Evolutionary conservation across 768 basidiomycete genomes (phyloP).

Genomic region (Lenzites betulinus): DNA sequence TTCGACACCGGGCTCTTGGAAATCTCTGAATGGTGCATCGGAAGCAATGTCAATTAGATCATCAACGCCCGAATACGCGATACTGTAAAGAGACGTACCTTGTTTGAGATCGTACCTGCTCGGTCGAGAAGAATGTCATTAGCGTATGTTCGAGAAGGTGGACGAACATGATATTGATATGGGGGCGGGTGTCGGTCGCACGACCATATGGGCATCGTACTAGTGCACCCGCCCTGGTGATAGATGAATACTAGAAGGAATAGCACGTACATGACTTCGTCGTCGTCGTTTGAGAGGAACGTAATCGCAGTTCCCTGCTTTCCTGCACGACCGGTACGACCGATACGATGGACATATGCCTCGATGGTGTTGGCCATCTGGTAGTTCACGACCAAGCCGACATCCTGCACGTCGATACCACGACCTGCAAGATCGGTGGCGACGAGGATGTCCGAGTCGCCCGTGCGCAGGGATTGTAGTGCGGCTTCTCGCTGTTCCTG

Average conservation of each 20-base stretch:
- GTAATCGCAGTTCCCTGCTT: slow-evolving; percentile 94
- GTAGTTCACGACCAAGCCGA: slow-evolving; percentile 94
- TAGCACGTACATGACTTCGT: slow-evolving; percentile 87
- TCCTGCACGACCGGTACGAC: slow-evolving; percentile 97
- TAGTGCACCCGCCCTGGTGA: background rate
- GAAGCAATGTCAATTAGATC: slow-evolving; percentile 3
- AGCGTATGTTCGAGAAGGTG: slow-evolving; percentile 8
- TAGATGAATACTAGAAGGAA: slow-evolving; percentile 6
- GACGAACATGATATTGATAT: background rate
- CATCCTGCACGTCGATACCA: slow-evolving; percentile 98
- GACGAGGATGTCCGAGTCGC: slow-evolving; percentile 86
- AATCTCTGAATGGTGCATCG: slow-evolving; percentile 59
- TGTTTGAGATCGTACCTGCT: slow-evolving; percentile 92
- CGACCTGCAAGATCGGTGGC: slow-evolving; percentile 98
- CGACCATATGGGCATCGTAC: slow-evolving; percentile 6
- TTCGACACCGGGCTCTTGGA: slow-evolving; percentile 93
- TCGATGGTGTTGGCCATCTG: slow-evolving; percentile 98
- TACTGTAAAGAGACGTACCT: slow-evolving; percentile 47
- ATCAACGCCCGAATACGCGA: slow-evolving; percentile 14
- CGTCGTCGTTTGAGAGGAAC: slow-evolving; percentile 94
- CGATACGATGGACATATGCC: slow-evolving; percentile 97
- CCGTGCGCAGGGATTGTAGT: slow-evolving; percentile 80
- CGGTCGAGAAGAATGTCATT: slow-evolving; percentile 17
- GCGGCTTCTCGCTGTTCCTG: slow-evolving; percentile 97
- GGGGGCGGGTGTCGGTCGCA: background rate